Conservation (phyloP, 345 rosid species). For the Camelina hispida region DNA sequence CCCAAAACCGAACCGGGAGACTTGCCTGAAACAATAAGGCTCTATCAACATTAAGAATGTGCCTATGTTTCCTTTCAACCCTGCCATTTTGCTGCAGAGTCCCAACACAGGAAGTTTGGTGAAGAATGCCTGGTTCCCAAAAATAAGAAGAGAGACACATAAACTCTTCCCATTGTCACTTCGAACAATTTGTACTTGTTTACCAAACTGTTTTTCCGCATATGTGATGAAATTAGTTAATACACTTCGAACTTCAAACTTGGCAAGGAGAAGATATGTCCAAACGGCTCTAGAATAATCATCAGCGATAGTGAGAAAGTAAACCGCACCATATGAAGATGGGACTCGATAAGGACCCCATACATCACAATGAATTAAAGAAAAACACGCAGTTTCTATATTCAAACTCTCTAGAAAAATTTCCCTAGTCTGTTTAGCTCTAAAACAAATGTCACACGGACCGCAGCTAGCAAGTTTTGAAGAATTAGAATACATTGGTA, state of each 20-base stretch:
- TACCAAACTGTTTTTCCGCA: background rate
- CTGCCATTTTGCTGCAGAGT: background rate
- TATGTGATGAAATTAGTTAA: too few relatives aligned
- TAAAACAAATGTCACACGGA: background rate
- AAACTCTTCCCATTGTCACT: background rate
- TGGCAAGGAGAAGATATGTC: too few relatives aligned
- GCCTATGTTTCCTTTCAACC: too few relatives aligned
- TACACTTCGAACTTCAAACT: background rate
- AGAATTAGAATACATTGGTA: background rate
- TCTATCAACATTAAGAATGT: background rate
- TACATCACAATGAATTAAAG: background rate
- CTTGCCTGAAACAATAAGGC: background rate
- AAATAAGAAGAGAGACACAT: background rate
- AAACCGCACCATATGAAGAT: too few relatives aligned
- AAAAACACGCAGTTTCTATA: background rate
- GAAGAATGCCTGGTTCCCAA: background rate
- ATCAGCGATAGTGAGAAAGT: too few relatives aligned
- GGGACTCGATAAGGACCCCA: background rate
- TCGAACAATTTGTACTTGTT: fast-evolving
- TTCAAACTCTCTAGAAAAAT: background rate
- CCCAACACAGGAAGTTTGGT: background rate
- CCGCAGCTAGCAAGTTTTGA: too few relatives aligned
- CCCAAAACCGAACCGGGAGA: background rate
- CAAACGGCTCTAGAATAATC: too few relatives aligned
- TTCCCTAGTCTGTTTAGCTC: background rate